Conservation (phyloP, 805 yeast species). For the Tetrapisispora taiwanensis region DNA sequence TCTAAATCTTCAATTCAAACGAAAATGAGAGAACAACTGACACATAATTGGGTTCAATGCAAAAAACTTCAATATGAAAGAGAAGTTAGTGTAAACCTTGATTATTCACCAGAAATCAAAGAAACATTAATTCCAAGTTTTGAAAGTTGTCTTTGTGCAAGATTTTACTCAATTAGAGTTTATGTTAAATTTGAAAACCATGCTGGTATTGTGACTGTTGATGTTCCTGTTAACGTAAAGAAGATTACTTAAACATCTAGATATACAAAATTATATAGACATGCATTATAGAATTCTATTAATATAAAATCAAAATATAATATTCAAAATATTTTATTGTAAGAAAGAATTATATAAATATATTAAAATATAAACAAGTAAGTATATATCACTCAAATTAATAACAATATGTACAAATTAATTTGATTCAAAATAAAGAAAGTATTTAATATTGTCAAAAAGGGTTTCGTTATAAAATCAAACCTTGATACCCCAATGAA, state of each 20-base stretch:
- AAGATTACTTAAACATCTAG: conserved; percentile 6
- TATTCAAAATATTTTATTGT: not conserved
- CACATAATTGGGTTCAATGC: conserved; percentile 21
- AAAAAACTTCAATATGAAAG: conserved; percentile 27
- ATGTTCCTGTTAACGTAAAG: conserved; percentile 32
- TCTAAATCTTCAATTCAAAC: conserved; percentile 10
- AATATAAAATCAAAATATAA: not conserved
- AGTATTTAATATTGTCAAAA: not conserved
- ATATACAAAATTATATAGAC: not conserved
- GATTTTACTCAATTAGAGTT: conserved; percentile 46
- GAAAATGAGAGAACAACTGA: conserved; percentile 16
- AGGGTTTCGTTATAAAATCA: conserved; percentile 24
- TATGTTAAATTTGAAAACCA: conserved; percentile 34
- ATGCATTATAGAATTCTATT: not conserved
- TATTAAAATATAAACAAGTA: conserved; percentile 1
- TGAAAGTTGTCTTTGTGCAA: conserved; percentile 52
- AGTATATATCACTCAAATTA: not conserved
- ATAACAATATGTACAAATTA: conserved; percentile 1
- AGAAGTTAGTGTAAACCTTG: conserved; percentile 33
- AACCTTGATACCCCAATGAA: conserved; percentile 88
- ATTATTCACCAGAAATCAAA: conserved; percentile 33
- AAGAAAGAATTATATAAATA: not conserved
- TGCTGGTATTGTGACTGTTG: conserved; percentile 24
- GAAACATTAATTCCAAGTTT: conserved; percentile 51
- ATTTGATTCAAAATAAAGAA: not conserved